phyloP scores from a whole-genome alignment of 2,329 filamentous ascomycete genomes.

The Beauveria asiatica region DNA sequence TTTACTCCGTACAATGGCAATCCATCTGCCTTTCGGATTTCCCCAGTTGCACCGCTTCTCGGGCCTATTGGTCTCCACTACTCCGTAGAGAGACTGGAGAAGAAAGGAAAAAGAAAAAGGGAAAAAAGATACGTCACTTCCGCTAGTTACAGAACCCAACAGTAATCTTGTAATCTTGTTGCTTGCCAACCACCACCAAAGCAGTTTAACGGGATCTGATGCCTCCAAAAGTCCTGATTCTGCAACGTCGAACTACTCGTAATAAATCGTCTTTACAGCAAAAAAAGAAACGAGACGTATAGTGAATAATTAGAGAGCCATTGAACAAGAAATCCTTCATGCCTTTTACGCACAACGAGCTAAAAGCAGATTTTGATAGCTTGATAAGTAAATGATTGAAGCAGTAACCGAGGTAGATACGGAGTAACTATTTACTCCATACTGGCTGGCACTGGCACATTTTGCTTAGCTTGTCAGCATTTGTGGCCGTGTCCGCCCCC shows the following conservation, averaged over 20 bases:
- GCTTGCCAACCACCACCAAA: background rate
- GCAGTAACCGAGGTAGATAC: background rate
- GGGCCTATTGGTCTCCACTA: background rate
- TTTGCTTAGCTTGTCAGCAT: background rate
- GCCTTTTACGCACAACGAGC: no score
- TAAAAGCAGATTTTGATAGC: no score
- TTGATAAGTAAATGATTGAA: no score
- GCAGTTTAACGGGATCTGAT: no score
- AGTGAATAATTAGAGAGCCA: no score
- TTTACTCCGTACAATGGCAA: background rate
- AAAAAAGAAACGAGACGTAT: no score
- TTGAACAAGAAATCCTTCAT: no score
- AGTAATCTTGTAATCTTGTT: background rate
- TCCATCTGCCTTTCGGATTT: background rate
- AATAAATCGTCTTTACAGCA: no score
- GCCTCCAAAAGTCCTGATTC: no score
- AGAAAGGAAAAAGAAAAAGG: background rate
- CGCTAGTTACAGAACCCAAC: background rate
- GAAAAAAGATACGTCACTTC: conserved; percentile 4
- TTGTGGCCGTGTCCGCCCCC: background rate
- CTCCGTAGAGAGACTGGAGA: background rate
- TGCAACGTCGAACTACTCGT: no score
- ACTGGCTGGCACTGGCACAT: background rate
- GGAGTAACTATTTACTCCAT: background rate
- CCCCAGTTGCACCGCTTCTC: background rate